Evolutionary conservation across 2,329 filamentous ascomycete genomes (phyloP).

Genomic region (Neonectria neomacrospora): DNA sequence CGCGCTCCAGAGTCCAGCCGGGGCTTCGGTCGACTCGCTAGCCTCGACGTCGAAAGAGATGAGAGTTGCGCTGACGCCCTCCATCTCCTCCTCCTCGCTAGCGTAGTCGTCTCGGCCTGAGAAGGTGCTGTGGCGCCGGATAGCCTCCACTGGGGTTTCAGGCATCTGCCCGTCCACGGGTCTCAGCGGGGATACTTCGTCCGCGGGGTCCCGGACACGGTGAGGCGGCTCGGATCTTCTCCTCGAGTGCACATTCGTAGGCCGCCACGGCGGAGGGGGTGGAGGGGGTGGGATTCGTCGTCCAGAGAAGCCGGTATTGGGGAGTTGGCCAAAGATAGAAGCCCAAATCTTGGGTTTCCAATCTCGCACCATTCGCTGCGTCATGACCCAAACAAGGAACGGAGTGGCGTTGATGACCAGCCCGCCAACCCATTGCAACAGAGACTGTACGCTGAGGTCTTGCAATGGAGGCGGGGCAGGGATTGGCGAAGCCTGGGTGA

Average conservation of each 20-base stretch:
- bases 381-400: slow-evolving; percentile 59
- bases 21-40: slow-evolving; percentile 62
- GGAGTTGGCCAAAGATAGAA: slow-evolving; percentile 54
- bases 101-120: slow-evolving; percentile 64
- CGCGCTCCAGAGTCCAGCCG: slow-evolving; percentile 67
- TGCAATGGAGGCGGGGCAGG: slow-evolving; percentile 56
- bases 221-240: slow-evolving; percentile 36
- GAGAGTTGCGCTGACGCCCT: slow-evolving; percentile 65
- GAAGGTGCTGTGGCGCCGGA: slow-evolving; percentile 58
- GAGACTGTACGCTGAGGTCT: slow-evolving; percentile 51
- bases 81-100: slow-evolving; percentile 67
- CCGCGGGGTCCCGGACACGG: slow-evolving; percentile 37
- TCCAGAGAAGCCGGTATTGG: slow-evolving; percentile 50
- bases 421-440: slow-evolving; percentile 57
- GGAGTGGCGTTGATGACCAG: slow-evolving; percentile 58
- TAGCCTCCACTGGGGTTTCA: slow-evolving; percentile 47
- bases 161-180: slow-evolving; percentile 48
- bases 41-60: slow-evolving; percentile 72
- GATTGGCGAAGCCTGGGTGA: slow-evolving; percentile 62
- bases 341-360: slow-evolving; percentile 53
- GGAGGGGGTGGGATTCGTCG: slow-evolving; percentile 33
- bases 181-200: slow-evolving; percentile 40
- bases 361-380: slow-evolving; percentile 52
- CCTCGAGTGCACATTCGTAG: slow-evolving; percentile 21
- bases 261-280: slow-evolving; percentile 36